Conservation (phyloP, 1,284 basidiomycete species). For the Ceratobasidium sp. region DNA sequence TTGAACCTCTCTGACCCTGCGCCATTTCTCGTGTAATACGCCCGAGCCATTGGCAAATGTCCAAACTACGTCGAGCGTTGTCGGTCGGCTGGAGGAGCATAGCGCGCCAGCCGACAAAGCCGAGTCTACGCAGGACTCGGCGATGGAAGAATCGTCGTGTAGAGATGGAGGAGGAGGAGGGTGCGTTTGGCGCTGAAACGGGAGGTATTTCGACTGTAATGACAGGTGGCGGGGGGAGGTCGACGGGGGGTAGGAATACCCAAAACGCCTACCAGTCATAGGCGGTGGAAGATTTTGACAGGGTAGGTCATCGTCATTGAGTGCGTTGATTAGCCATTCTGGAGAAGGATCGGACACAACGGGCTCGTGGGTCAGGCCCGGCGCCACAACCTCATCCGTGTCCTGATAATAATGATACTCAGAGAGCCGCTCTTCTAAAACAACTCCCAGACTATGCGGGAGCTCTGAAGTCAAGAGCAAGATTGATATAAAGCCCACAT, state of each 20-base stretch:
- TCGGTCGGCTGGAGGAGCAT: not conserved
- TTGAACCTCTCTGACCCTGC: slow-evolving; percentile 19
- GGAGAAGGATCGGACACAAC: slow-evolving; percentile 11
- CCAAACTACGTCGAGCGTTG: slow-evolving; percentile 41
- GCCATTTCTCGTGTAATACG: slow-evolving; percentile 30
- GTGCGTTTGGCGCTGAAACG: slow-evolving; percentile 8
- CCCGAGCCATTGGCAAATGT: slow-evolving; percentile 42
- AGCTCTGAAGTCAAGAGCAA: slow-evolving; percentile 14
- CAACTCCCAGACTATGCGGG: not conserved
- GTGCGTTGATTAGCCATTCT: slow-evolving; percentile 20
- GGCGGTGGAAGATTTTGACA: slow-evolving; percentile 13
- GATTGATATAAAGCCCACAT: slow-evolving; percentile 1
- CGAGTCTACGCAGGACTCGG: slow-evolving; percentile 15
- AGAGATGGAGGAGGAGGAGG: not conserved
- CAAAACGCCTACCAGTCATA: not conserved
- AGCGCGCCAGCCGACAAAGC: not conserved
- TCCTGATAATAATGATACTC: not conserved
- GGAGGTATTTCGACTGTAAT: slow-evolving; percentile 12
- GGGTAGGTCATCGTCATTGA: slow-evolving; percentile 25
- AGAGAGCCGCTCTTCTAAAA: slow-evolving; percentile 7
- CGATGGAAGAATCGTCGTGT: not conserved
- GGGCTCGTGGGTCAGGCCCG: not conserved
- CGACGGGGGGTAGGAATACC: slow-evolving; percentile 26
- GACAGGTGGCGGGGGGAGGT: not conserved
- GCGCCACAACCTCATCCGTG: not conserved